phyloP scores from a whole-genome alignment of 169 alveolate genomes.

The Plasmodium malariae region DNA sequence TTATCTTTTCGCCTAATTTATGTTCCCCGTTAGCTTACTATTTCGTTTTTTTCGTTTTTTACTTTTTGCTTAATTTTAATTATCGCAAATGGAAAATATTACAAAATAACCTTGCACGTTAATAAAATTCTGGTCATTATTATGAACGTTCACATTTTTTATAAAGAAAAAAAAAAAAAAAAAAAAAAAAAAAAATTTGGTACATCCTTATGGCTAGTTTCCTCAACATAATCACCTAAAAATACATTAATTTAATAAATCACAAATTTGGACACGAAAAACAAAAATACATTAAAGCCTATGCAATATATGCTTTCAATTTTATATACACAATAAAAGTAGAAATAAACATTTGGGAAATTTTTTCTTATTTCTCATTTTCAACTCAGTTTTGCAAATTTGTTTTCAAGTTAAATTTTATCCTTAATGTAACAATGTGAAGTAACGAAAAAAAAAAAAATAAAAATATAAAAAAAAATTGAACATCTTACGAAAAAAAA shows the following conservation, averaged over 20 bases:
- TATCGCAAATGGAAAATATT: neutral
- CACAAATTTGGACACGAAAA: neutral
- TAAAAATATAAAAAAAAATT: neutral
- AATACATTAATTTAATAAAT: neutral
- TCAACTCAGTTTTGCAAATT: too few species aligned
- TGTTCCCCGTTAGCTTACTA: neutral
- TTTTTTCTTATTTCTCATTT: neutral
- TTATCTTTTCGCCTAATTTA: too few species aligned
- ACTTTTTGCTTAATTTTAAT: neutral
- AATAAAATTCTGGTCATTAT: slow-evolving; percentile 13
- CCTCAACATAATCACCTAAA: neutral
- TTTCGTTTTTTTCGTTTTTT: neutral
- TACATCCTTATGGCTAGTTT: slow-evolving; percentile 1
- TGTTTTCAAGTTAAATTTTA: too few species aligned
- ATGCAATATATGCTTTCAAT: slow-evolving; percentile 8
- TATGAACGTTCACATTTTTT: slow-evolving; percentile 49
- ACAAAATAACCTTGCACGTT: slow-evolving; percentile 6
- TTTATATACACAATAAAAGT: neutral
- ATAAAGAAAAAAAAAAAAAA: neutral
- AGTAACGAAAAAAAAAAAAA: neutral
- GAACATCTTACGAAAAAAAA: slow-evolving; percentile 2
- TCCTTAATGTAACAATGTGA: too few species aligned
- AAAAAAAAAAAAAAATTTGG: neutral
- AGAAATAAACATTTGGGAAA: neutral
- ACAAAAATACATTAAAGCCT: neutral